Evolutionary conservation across 1,284 basidiomycete genomes (phyloP), one percentile per base, ranked within the genome.

Genomic region (Cutaneotrichosporon dermatis): DNA sequence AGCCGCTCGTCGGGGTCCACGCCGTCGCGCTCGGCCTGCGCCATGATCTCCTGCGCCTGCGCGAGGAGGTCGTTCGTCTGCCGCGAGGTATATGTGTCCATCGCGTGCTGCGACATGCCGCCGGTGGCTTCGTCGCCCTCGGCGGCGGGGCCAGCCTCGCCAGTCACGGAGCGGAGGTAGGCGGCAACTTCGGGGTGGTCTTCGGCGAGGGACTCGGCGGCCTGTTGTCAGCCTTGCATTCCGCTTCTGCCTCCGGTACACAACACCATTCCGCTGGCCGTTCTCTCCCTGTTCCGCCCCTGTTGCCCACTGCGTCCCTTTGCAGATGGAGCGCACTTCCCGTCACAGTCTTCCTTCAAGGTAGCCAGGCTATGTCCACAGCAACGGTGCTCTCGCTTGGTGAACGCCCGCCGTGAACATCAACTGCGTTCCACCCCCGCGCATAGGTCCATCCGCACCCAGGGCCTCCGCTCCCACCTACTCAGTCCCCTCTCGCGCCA

Each of bases 171-270:
- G 60, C 82, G 82, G 43, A 95, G 81, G 77, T 86, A 92, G 8
- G 79, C 77, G 1, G 90, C 82, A 44, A 94, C 85, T 50, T 86
- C 82, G n/a, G 88, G 87, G 70, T 88, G 88, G 46, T 94, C 91
- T 68, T 92, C 88, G 44, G 80, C 77, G 3, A 93, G 82, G 68
- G 86, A 81, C 46, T 88, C 84, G 61, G 87, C 86, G 7, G 90
- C 86, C 90, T 92, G 66, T 1, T 5, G 56, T 65, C 15, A 58
- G 40, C n/a, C 25, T 25, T 25, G 25, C 25, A 25, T 25, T 25
- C 25, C 25, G 25, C 25, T 25, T 25, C 25, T 25, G 25, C 25
- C 25, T 25, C 25, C 25, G 25, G 25, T 25, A 25, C 25, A 25
- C 25, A 25, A 25, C 25, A 25, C 25, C 25, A 25, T 25, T 25